Evolutionary conservation across 768 basidiomycete genomes (phyloP).

Genomic region (Suillus subaureus): DNA sequence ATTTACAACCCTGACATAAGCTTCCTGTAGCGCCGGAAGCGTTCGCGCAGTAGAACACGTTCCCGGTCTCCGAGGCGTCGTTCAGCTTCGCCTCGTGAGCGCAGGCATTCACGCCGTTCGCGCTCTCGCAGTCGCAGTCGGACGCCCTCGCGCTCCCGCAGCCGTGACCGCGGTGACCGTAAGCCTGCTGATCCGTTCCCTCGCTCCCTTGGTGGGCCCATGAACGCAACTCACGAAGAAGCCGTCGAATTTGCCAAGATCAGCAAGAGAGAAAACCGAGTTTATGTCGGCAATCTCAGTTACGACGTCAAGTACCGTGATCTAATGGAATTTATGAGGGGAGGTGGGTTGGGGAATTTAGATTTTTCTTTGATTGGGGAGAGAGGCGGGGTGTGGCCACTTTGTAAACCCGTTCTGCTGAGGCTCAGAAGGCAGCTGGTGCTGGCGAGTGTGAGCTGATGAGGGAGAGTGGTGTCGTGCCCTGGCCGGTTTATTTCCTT

Average conservation of each 20-base stretch:
- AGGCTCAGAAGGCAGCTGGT: slow-evolving; percentile 37
- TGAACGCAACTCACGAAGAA: slow-evolving; percentile 91
- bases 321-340: slow-evolving; percentile 99
- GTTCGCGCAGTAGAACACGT: slow-evolving; percentile 65
- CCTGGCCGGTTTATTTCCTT: slow-evolving; percentile 41
- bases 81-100: slow-evolving; percentile 60
- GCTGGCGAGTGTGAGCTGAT: slow-evolving; percentile 37
- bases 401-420: slow-evolving; percentile 37
- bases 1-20: not conserved
- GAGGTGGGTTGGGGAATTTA: slow-evolving; percentile 95
- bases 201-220: slow-evolving; percentile 83
- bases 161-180: slow-evolving; percentile 64
- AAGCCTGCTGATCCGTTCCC: slow-evolving; percentile 67
- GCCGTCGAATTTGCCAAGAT: slow-evolving; percentile 94
- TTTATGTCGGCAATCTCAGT: slow-evolving; percentile 98
- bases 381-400: slow-evolving; percentile 34
- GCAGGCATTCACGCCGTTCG: slow-evolving; percentile 59
- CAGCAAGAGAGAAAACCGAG: slow-evolving; percentile 97
- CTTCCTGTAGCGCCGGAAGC: slow-evolving; percentile 58
- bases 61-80: slow-evolving; percentile 70
- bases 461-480: slow-evolving; percentile 41
- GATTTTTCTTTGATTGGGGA: slow-evolving; percentile 50
- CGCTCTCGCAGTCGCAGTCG: slow-evolving; percentile 66
- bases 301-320: slow-evolving; percentile 99
- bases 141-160: slow-evolving; percentile 50